These are phyloP conservation scores for Cryptosporidium ryanae DNA, from an alignment of 169 alveolate species.

Conservation along the genomic window DNA sequence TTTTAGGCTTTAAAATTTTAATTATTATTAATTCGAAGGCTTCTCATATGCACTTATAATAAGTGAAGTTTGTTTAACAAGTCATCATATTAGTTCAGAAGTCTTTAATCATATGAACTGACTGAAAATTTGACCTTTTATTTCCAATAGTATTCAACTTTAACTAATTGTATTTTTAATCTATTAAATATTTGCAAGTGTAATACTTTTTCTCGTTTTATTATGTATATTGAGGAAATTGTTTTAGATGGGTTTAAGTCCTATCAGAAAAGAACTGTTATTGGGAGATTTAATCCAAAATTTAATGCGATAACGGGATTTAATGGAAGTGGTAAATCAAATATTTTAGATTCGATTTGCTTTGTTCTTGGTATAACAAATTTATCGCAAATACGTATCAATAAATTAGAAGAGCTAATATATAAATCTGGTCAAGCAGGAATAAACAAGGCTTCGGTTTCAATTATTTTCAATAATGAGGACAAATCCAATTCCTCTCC, in stretches of 20 bases:
- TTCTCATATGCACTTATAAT: too few relatives aligned
- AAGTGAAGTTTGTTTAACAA: too few relatives aligned
- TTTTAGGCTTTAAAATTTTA: too few relatives aligned
- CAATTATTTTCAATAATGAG: slow-evolving; percentile 93
- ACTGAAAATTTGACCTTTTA: too few relatives aligned
- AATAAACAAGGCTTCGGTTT: slow-evolving; percentile 97
- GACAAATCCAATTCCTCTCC: slow-evolving; percentile 84
- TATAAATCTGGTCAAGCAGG: slow-evolving; percentile 99
- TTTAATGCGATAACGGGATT: slow-evolving; percentile 99
- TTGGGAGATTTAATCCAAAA: slow-evolving; percentile 93
- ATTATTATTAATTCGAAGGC: too few relatives aligned
- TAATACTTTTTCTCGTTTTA: not conserved
- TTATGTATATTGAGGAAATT: slow-evolving; percentile 70
- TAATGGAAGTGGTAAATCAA: slow-evolving; percentile 99
- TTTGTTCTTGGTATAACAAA: slow-evolving; percentile 95
- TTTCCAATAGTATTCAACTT: too few relatives aligned
- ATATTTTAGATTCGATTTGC: slow-evolving; percentile 97
- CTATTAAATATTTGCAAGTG: too few relatives aligned
- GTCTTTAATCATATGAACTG: too few relatives aligned
- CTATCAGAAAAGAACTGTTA: slow-evolving; percentile 83
- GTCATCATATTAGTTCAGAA: too few relatives aligned
- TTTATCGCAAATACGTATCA: slow-evolving; percentile 91
- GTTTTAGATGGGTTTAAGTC: slow-evolving; percentile 71
- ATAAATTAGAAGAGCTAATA: slow-evolving; percentile 94
- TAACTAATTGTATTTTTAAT: too few relatives aligned